Evolutionary conservation across 805 yeast species (phyloP), one percentile per base, ranked within the genome.

Genomic region (Candida golubevii): DNA sequence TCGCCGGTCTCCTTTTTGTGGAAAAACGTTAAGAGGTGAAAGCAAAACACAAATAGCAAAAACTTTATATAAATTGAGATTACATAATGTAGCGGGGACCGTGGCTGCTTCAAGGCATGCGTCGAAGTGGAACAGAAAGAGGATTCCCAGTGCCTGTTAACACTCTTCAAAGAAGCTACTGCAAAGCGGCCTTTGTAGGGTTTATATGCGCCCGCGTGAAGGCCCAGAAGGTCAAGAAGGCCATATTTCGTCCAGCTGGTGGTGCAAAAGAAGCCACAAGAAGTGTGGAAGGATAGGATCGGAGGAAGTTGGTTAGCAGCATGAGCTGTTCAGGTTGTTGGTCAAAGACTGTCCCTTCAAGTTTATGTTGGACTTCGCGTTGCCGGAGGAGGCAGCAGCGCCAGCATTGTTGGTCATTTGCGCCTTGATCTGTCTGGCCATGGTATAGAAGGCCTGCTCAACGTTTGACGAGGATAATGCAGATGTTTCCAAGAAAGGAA

Each of bases 361-460:
- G 65, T 84, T 85, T 50, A 86, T 88, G 57, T 78, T 76, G 38
- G 82, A 77, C 65, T 82, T 83, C 52, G 74, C 77, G 55, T 59
- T 71, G 59, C 56, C 55, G 29, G 60, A 54, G 23, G 57, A 51
- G 18, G 57, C 53, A 29, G 51, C 51, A 10, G 70, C 66, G 47
- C 72, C 76, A 56, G 71, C 78, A 61, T 78, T 69, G 54, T 74
- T 83, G 35, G 91, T 83, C 88, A 93, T 88, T 63, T 89, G 89
- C 53, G 95, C 93, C 76, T 93, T 93, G 65, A 93, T 93, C 67
- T 93, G 97, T 67, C 96, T 85, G 9, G 98, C 96, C 99, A 93
- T 93, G 55, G 97, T 89, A 76, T 88, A 82, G 73, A 93, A 93
- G 10, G 98, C 98, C 69, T 93, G 97, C 68, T 93, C 99, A 57